Base-by-base conservation (phyloP, 257 asterid species). In the Mitragyna speciosa region DNA sequence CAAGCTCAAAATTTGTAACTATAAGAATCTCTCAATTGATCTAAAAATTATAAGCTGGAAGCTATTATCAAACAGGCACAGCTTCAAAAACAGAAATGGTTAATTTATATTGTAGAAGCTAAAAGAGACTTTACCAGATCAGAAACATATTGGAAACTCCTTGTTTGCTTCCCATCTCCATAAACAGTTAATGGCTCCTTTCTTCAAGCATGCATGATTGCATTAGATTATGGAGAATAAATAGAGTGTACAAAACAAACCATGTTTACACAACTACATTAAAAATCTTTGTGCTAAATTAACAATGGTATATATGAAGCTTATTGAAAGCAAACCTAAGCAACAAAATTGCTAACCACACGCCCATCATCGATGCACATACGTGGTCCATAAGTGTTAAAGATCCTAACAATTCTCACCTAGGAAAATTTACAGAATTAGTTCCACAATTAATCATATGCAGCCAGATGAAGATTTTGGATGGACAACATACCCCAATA, bases 351-450 rank as follows among this genome's bases (percentile, higher is more conserved):
- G 95, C 97, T 94, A 17, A 94, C 98, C 20, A 94, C 97, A 2
- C 98, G 95, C 0, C 97, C 97, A 77, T 93, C 98, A 67, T 94
- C 97, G 14, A 91, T 86, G 91, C 98, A 89, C 98, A 94, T 94
- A 17, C 97, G 93, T 14, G 97, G 97, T 67, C 98, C 98, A 31
- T 94, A 94, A 1, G 98, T 93, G 89, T 94, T 94, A 84, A 94
- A 94, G 66, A 94, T 94, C 73, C 98, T 89, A 70, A 97, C 97
- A 86, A 94, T 93, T 59, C 97, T 89, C 41, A 93, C 97, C 98
- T 93, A 78, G 10, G 76, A 49, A 74, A n/a, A 70, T 65, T 56
- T 65, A 43, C 15, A 45, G 61, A 26, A 51, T 58, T 67, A 76
- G 19, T 49, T 49, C 1, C 33, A 2, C 0, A 75, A 28, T 0